Evolutionary conservation across 352 stramenopile genomes (phyloP).

Genomic region (Plasmopara halstedii): DNA sequence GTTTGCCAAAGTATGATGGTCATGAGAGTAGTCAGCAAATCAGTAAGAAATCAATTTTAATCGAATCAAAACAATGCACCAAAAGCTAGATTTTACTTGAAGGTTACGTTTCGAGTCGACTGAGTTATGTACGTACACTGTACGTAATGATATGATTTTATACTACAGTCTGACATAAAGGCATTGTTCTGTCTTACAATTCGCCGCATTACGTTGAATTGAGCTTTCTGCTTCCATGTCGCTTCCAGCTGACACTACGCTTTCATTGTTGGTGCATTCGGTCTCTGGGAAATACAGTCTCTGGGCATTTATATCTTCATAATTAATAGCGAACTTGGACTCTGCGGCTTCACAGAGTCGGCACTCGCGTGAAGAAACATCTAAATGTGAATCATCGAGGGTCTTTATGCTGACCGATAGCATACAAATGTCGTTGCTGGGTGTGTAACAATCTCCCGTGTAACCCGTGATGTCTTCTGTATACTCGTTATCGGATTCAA

Average conservation of each 20-base stretch:
- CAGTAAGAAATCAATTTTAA: too few relatives aligned
- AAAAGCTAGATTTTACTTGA: too few relatives aligned
- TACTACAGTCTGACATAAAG: constrained; percentile 24
- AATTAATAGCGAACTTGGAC: neutral
- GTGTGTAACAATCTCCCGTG: constrained; percentile 16
- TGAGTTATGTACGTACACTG: neutral
- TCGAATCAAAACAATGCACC: too few relatives aligned
- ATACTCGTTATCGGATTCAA: constrained; percentile 13
- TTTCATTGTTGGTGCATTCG: constrained; percentile 12
- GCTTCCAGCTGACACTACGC: constrained; percentile 3
- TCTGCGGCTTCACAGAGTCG: constrained; percentile 16
- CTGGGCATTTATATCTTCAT: neutral
- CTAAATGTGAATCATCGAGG: constrained; percentile 11
- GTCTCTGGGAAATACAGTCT: constrained; percentile 16
- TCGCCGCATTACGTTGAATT: too few relatives aligned
- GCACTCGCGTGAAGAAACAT: constrained; percentile 10
- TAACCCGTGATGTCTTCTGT: constrained; percentile 17
- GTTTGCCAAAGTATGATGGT: too few relatives aligned
- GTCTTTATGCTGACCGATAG: constrained; percentile 19
- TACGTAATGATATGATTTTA: neutral
- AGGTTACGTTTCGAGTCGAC: neutral
- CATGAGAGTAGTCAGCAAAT: too few relatives aligned
- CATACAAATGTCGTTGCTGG: constrained; percentile 22
- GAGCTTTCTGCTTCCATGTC: too few relatives aligned
- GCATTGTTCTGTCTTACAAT: constrained; percentile 10